Base-by-base conservation (phyloP, 2,329 filamentous ascomycete species). In the Zasmidium cellare region DNA sequence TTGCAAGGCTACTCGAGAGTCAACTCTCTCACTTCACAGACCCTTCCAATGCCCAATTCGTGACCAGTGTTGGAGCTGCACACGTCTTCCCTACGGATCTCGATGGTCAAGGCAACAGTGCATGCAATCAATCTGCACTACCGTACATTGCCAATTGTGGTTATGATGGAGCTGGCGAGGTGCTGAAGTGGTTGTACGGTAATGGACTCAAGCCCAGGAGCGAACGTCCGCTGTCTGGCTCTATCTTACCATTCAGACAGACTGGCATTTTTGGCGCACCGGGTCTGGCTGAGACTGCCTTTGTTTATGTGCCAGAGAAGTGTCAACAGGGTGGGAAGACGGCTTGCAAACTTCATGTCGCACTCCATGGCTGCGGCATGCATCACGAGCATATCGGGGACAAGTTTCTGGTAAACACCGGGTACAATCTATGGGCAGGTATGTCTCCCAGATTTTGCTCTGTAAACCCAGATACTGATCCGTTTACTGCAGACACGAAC, bases 311-410 rank as follows among this genome's bases (percentile, higher is more conserved):
- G n/a, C 58, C 58, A 6, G n/a, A 5, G 6, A 44, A 23, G 11
- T 60, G 58, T 19, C 24, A 9, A 12, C 11, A 3, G 1, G 23
- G 16, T 5, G 16, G 38, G 18, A 44, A 23, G 11, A 2, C 11
- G 9, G 19, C 20, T 5, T 60, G 54, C 24, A 57, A 49, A 25
- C 47, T 60, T 16, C 58, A 60, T 9, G 23, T 60, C 6, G 58
- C 51, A 9, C 58, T 60, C n/a, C 58, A 60, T 20, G 58, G 58
- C 11, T 60, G 58, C 25, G 57, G 51, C 12, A 57, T 57, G 58
- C 47, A 35, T 7, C 47, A 41, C 25, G 48, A 56, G 19, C 48
- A 54, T 20, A 54, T 60, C 45, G 54, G 54, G 11, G 54, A 57
- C 5, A 45, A 9, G 3, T 60, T 53, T 19, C 25, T 60, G 1